Evolutionary conservation across 129 eudicot genomes (phyloP).

Genomic region (Ambrosia artemisiifolia): DNA sequence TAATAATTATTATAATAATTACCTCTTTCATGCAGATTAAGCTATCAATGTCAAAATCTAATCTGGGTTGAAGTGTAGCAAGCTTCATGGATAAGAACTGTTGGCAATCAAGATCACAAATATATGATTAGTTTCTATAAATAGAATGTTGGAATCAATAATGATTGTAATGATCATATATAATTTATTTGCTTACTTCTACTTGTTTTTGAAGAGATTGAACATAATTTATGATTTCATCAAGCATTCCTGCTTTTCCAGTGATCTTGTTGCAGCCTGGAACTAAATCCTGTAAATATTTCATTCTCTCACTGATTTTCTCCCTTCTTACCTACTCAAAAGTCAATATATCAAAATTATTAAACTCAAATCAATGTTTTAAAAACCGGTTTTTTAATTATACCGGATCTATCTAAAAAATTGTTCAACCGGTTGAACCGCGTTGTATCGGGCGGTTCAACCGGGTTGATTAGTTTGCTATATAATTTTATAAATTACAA

Average conservation of each 20-base stretch:
- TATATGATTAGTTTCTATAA: constrained; percentile 14
- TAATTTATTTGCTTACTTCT: constrained; percentile 51
- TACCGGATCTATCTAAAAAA: no score
- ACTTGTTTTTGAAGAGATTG: constrained; percentile 98
- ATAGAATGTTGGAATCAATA: neutral
- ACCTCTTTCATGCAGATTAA: constrained; percentile 75
- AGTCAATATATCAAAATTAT: neutral
- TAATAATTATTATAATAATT: neutral
- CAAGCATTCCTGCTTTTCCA: constrained; percentile 99
- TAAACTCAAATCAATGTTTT: no score
- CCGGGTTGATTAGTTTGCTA: no score
- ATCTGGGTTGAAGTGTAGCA: constrained; percentile 69
- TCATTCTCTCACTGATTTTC: constrained; percentile 97
- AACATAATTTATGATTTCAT: constrained; percentile 93
- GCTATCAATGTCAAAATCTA: constrained; percentile 63
- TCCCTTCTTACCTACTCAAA: constrained; percentile 82
- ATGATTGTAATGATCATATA: neutral
- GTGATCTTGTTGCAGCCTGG: constrained; percentile 96
- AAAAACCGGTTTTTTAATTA: no score
- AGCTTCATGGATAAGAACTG: constrained; percentile 97
- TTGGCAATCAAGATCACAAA: constrained; percentile 12
- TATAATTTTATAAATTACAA: no score
- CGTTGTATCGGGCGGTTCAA: no score
- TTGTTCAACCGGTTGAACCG: no score
- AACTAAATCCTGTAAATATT: constrained; percentile 84